Percentiles rank a stretch among this genome's conserved stretches.
These are phyloP conservation scores for Sistotremastrum niveocremeum DNA, from an alignment of 768 basidiomycete genomes.

Conservation along the genomic window DNA sequence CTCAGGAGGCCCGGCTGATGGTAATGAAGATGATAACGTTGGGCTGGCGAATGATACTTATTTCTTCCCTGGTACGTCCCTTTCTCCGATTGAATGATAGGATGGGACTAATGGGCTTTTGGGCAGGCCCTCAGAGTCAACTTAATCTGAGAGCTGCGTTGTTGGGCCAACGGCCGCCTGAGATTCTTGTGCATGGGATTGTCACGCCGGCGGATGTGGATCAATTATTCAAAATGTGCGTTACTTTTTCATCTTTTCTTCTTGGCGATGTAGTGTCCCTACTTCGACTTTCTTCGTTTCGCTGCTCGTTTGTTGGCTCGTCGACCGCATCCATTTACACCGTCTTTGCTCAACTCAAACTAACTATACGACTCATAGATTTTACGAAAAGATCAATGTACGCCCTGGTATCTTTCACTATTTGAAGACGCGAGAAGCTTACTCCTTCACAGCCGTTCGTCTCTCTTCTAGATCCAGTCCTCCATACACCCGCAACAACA, in stretches of 20 bases:
- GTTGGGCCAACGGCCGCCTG: slow-evolving; percentile 69
- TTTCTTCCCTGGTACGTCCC: slow-evolving; percentile 55
- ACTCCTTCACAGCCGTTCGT: slow-evolving; percentile 35
- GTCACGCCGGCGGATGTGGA: slow-evolving; percentile 70
- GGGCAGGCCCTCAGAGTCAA: slow-evolving; percentile 54
- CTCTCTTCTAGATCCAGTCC: slow-evolving; percentile 62
- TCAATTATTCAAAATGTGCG: slow-evolving; percentile 73
- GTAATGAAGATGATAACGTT: slow-evolving; percentile 21
- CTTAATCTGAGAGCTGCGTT: slow-evolving; percentile 53
- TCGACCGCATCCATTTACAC: not conserved
- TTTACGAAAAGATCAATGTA: slow-evolving; percentile 9
- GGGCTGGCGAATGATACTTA: slow-evolving; percentile 56
- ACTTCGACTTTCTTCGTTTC: too few species aligned
- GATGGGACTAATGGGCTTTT: not conserved
- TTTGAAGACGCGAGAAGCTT: not conserved
- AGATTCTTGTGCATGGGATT: slow-evolving; percentile 68
- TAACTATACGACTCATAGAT: not conserved
- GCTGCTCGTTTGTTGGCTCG: too few species aligned
- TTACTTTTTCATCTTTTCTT: slow-evolving; percentile 7
- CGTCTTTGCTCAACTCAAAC: slow-evolving; percentile 1
- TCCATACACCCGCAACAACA: slow-evolving; percentile 69
- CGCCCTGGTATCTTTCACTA: not conserved
- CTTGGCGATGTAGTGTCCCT: too few species aligned
- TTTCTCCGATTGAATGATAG: not conserved
- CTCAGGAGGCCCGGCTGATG: slow-evolving; percentile 1